Conservation (phyloP, 129 eudicot species). For the Arctium lappa region DNA sequence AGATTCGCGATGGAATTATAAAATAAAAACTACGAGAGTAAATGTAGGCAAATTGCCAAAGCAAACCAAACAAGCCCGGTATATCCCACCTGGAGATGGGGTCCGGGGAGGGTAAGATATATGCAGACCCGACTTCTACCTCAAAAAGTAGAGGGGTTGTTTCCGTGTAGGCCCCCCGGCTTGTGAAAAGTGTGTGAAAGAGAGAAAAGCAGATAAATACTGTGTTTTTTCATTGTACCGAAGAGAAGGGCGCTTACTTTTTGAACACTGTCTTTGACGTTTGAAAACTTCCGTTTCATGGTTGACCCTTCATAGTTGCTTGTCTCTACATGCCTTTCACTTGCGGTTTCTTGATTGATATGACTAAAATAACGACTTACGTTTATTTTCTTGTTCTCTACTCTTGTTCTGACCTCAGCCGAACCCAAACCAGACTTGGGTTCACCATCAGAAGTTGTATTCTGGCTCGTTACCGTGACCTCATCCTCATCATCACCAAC, state of each 20-base stretch:
- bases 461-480: background rate
- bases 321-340: conserved; percentile 18
- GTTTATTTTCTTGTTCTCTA: conserved; percentile 17
- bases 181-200: too few relatives aligned
- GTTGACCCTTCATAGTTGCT: conserved; percentile 20
- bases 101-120: background rate
- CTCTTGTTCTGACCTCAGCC: conserved; percentile 4
- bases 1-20: background rate
- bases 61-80: background rate
- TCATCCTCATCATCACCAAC: conserved; percentile 11
- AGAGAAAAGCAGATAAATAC: background rate
- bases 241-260: conserved; percentile 37
- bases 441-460: conserved; percentile 17
- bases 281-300: conserved; percentile 54
- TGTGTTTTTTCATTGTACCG: background rate
- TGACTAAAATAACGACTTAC: conserved; percentile 28
- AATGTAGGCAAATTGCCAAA: background rate
- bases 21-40: background rate
- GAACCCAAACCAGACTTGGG: conserved; percentile 13
- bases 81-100: background rate
- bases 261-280: conserved; percentile 28
- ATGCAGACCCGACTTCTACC: background rate
- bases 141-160: background rate
- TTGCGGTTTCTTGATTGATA: conserved; percentile 24
- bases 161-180: too few relatives aligned